A percentile compares a stretch with the other conserved stretches of the same genome.
phyloP scores from a whole-genome alignment of 805 yeast species.

The Jamesozyma piceae region DNA sequence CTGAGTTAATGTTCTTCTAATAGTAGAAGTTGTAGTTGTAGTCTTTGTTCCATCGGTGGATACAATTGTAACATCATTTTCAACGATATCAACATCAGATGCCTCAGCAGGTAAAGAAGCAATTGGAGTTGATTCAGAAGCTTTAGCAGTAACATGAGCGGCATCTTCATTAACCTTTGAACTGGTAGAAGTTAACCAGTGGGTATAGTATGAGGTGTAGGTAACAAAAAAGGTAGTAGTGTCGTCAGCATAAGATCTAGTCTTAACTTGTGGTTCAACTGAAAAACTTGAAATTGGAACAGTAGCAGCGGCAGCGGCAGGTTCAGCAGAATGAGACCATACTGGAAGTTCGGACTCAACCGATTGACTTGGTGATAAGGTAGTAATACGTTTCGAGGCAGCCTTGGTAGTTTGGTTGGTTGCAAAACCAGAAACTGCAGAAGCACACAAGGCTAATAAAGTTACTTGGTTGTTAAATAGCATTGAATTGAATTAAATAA shows the following conservation, averaged over 20 bases:
- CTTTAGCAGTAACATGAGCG: background rate
- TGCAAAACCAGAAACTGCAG: conserved; percentile 14
- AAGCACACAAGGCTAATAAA: conserved; percentile 6
- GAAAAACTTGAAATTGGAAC: conserved; percentile 18
- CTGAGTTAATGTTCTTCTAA: background rate
- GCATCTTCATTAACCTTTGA: background rate
- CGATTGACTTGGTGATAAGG: conserved; percentile 5
- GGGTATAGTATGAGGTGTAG: conserved; percentile 16
- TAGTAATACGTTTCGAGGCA: background rate
- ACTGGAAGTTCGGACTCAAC: no score
- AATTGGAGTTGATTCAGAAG: background rate
- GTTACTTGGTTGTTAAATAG: conserved; percentile 7
- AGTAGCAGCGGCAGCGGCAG: conserved; percentile 7
- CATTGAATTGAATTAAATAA: conserved; percentile 4
- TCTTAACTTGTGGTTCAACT: conserved; percentile 11
- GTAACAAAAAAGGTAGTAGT: conserved; percentile 22
- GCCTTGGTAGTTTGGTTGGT: conserved; percentile 10
- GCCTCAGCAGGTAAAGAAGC: background rate
- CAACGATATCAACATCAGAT: background rate
- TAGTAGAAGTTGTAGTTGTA: conserved; percentile 5
- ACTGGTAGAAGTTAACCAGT: conserved; percentile 12
- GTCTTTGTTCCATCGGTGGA: background rate
- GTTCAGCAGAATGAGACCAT: no score
- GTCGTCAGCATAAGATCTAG: conserved; percentile 16
- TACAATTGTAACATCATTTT: background rate